Evolutionary conservation across 305 asterid species (phyloP), one percentile per base, ranked within the genome.

Genomic region (Caryopteris hybrid): DNA sequence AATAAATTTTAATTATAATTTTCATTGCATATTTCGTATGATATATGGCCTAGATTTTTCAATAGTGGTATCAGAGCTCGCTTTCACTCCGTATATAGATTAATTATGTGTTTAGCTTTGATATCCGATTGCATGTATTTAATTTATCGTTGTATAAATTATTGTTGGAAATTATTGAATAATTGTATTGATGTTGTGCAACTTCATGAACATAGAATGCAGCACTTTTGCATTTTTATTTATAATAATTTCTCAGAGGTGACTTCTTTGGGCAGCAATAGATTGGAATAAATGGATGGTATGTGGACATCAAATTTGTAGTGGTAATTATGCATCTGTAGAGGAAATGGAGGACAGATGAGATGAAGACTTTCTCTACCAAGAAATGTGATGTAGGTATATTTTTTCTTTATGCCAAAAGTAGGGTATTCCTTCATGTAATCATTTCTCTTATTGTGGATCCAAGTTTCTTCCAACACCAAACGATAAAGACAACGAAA

Each of bases 351-450:
- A 51, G 46, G 47, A 17, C 65, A 66, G 57, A 14, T 12, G 61
- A 66, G 66, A 38, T 34, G 41, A 65, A 70, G 72, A 58, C 63
- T 65, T 43, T 70, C 61, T 72, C 68, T 38, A 67, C 72, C 78
- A 72, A 23, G 64, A 67, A 71, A 55, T 72, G 77, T 67, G 77
- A 69, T 70, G 18, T 23, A 7, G 38, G 23, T 43, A 12, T 55
- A 22, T 55, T 42, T 56, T 54, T 23, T 25, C 20, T 31, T 34
- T 29, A 42, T 51, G 27, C 38, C 60, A 42, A 70, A 64, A 53
- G 74, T 71, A 45, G 73, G 10, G 52, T 52, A 33, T 72, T 67
- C 68, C 56, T 42, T 72, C 47, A 14, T 47, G 56, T 45, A 71
- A 67, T 72, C 64, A 38, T 46, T 48, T 22, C 3, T 61, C 36